Evolutionary conservation across 331 rosid genomes (phyloP).

Genomic region (Dryas integrifolia): DNA sequence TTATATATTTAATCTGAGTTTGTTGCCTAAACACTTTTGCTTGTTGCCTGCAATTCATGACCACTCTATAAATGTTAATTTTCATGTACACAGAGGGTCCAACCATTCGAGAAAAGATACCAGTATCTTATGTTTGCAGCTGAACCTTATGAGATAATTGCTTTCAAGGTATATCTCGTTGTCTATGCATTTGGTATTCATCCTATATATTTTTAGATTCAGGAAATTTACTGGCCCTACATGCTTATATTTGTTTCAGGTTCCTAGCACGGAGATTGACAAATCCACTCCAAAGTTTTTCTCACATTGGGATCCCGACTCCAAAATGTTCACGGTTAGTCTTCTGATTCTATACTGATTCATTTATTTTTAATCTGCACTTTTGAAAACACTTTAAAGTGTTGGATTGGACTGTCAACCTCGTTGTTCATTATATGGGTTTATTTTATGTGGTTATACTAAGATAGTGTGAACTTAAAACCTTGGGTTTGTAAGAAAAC

Average conservation of each 20-base stretch:
- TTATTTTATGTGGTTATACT: neutral
- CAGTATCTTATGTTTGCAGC: constrained; percentile 93
- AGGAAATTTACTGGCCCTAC: constrained; percentile 10
- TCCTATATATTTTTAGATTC: neutral
- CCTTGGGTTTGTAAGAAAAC: neutral
- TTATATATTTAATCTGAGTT: constrained; percentile 10
- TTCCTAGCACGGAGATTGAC: constrained; percentile 94
- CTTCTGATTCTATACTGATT: constrained; percentile 13
- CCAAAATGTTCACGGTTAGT: constrained; percentile 94
- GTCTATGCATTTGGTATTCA: neutral
- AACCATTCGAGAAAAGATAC: constrained; percentile 78
- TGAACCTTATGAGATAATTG: constrained; percentile 85
- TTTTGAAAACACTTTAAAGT: neutral
- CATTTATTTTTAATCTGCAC: neutral
- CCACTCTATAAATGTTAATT: constrained; percentile 7
- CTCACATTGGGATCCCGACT: constrained; percentile 98
- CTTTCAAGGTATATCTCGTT: constrained; percentile 68
- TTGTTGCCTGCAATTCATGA: neutral
- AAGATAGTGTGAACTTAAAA: neutral
- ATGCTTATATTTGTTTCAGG: constrained; percentile 48
- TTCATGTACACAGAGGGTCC: constrained; percentile 64
- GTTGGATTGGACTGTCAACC: neutral
- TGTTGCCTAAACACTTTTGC: neutral
- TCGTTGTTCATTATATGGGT: neutral
- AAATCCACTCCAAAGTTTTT: constrained; percentile 91